These are phyloP conservation scores for Pleurotus citrinopileatus DNA, from an alignment of 768 basidiomycete genomes.

Conservation along the genomic window DNA sequence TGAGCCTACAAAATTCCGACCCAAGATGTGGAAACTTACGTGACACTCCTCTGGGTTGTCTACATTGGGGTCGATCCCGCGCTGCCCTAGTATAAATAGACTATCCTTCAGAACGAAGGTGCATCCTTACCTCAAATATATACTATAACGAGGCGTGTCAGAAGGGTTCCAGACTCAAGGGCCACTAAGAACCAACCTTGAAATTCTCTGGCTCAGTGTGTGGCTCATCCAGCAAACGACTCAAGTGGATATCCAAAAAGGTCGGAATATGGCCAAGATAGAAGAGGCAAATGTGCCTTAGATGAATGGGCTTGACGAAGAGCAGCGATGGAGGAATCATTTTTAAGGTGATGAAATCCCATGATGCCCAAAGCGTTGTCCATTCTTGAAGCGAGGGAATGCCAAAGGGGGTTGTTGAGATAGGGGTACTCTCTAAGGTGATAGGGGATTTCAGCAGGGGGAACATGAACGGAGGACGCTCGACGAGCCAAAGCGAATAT, in stretches of 20 bases:
- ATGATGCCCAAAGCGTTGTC: slow-evolving; percentile 79
- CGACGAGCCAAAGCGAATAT: slow-evolving; percentile 90
- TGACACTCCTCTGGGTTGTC: slow-evolving; percentile 87
- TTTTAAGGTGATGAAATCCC: slow-evolving; percentile 79
- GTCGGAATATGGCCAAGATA: slow-evolving; percentile 93
- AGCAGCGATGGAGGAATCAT: slow-evolving; percentile 91
- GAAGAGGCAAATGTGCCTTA: slow-evolving; percentile 93
- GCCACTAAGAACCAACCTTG: slow-evolving; percentile 40
- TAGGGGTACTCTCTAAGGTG: slow-evolving; percentile 19
- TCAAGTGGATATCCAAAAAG: slow-evolving; percentile 90
- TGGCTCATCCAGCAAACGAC: slow-evolving; percentile 67
- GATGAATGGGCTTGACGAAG: slow-evolving; percentile 86
- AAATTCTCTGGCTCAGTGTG: slow-evolving; percentile 84
- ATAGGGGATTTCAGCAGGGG: slow-evolving; percentile 49
- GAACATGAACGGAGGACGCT: slow-evolving; percentile 81
- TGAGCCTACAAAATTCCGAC: background rate
- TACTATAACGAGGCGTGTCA: slow-evolving; percentile 34
- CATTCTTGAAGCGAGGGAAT: slow-evolving; percentile 79
- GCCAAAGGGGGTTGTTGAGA: slow-evolving; percentile 49
- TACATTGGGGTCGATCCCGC: slow-evolving; percentile 95
- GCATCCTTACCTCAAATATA: slow-evolving; percentile 64
- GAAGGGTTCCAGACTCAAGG: slow-evolving; percentile 7
- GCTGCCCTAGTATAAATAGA: slow-evolving; percentile 39
- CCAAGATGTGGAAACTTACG: slow-evolving; percentile 41
- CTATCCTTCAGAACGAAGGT: background rate